Conservation (phyloP, 2,329 filamentous ascomycete species). For the Alternaria tenuissima region DNA sequence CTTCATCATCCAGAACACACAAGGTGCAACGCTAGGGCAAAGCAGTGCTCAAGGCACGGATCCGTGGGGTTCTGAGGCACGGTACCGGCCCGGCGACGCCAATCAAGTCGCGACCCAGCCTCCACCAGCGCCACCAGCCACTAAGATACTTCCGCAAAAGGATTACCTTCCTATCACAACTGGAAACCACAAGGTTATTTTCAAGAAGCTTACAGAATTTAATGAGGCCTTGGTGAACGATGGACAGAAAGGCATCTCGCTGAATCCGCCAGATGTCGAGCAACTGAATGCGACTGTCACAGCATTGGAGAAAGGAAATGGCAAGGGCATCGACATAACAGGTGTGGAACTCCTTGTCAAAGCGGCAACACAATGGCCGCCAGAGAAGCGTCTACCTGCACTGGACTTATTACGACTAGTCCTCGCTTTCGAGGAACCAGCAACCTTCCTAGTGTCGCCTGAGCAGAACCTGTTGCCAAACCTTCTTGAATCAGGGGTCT, state of each 20-base stretch:
- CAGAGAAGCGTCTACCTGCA: conserved; percentile 79
- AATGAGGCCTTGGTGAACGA: conserved; percentile 76
- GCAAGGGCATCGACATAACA: conserved; percentile 53
- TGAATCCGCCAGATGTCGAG: conserved; percentile 76
- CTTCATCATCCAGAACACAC: conserved; percentile 89
- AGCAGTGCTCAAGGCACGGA: conserved; percentile 64
- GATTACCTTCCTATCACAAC: conserved; percentile 79
- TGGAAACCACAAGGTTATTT: conserved; percentile 74
- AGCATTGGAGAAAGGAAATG: conserved; percentile 65
- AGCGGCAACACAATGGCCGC: conserved; percentile 81
- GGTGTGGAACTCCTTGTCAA: conserved; percentile 73
- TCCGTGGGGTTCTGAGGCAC: conserved; percentile 78
- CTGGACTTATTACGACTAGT: conserved; percentile 89
- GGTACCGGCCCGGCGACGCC: conserved; percentile 77
- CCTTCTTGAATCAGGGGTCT: conserved; percentile 66
- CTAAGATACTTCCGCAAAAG: conserved; percentile 77
- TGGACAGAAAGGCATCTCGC: conserved; percentile 74
- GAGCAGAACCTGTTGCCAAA: conserved; percentile 67
- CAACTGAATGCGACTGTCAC: conserved; percentile 68
- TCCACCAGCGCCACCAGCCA: conserved; percentile 51
- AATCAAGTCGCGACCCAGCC: conserved; percentile 46
- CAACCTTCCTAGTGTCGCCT: conserved; percentile 64
- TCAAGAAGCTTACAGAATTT: conserved; percentile 78
- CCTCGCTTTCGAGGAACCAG: conserved; percentile 71
- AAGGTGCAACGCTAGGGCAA: conserved; percentile 82